Evolutionary conservation across 257 asterid genomes (phyloP), one percentile per base, ranked within the genome.

Genomic region (Solanum paucissectum): DNA sequence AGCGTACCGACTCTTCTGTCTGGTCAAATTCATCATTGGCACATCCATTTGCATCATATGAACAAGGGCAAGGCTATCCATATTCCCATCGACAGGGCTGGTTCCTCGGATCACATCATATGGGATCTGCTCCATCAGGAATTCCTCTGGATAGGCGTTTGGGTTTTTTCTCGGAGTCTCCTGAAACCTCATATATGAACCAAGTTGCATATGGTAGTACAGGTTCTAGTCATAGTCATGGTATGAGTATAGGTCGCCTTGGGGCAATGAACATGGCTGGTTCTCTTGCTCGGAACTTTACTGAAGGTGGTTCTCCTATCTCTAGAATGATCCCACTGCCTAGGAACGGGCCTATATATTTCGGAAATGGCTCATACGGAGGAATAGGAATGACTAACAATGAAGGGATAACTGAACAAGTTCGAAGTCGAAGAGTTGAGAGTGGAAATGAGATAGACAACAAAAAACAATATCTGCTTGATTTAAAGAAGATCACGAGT

Each of bases 71-170:
- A 52, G 94, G 95, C 74, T 89, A 90, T 83, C 93, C 94, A 14
- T 92, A 90, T 89, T 83, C 97, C 74, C 90, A 83, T 92, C 93
- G 87, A 62, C 96, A 90, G 29, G 89, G 93, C 77, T 71, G 94
- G 6, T 86, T 93, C 90, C 95, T 89, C 69, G 91, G 94, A 74
- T 88, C 96, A 68, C 95, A 92, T 91, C 97, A 94, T 29, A 95
- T 95, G 29, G 99, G 99, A 81, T 97, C 99, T 75, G 99, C 99
- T 74, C 99, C 99, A 74, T 90, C 99, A 77, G 98, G 98, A 74
- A 87, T 93, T 89, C 98, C 93, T 72, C 68, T 96, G 75, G 98
- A 95, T 83, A 89, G 95, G 68, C 97, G 92, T 86, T 93, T 95
- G 88, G 99, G 99, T 8, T 91, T 95, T 74, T 93, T 91, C 88